phyloP scores from a whole-genome alignment of 2,329 filamentous ascomycete genomes.

The Clonostachys solani region DNA sequence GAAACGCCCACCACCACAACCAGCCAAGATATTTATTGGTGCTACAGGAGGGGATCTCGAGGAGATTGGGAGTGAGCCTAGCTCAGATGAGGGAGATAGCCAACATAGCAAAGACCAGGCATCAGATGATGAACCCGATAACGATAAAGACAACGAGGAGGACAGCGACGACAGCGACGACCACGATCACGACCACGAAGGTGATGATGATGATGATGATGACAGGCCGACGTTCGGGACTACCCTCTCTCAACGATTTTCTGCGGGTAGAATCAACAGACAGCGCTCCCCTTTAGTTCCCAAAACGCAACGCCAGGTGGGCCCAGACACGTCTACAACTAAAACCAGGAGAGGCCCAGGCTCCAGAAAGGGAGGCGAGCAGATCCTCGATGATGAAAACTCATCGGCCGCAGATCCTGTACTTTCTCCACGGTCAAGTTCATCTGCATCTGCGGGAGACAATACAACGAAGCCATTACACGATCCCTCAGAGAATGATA shows the following conservation, averaged over 20 bases:
- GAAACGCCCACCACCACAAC: conserved; percentile 2
- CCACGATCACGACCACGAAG: conserved; percentile 50
- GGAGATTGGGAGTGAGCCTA: background rate
- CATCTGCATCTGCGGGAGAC: too few relatives aligned
- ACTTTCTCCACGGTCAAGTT: too few relatives aligned
- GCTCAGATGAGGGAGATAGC: conserved; percentile 1
- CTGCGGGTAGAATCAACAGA: background rate
- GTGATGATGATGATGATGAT: conserved; percentile 38
- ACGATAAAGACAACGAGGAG: conserved; percentile 4
- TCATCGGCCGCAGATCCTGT: too few relatives aligned
- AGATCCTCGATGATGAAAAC: too few relatives aligned
- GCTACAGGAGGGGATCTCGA: background rate
- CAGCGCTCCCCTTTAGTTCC: too few relatives aligned
- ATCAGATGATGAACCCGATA: conserved; percentile 8
- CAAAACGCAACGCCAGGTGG: too few relatives aligned
- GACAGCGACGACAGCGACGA: conserved; percentile 19
- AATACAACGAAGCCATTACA: too few relatives aligned
- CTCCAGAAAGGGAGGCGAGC: too few relatives aligned
- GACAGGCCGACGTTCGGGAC: conserved; percentile 5
- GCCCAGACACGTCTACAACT: too few relatives aligned
- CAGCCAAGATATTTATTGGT: conserved; percentile 13
- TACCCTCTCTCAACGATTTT: background rate
- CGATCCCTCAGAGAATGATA: background rate
- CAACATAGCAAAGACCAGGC: background rate
- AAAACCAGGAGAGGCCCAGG: too few relatives aligned